Evolutionary conservation across 345 rosid genomes (phyloP).

Genomic region (Hibiscus syriacus): DNA sequence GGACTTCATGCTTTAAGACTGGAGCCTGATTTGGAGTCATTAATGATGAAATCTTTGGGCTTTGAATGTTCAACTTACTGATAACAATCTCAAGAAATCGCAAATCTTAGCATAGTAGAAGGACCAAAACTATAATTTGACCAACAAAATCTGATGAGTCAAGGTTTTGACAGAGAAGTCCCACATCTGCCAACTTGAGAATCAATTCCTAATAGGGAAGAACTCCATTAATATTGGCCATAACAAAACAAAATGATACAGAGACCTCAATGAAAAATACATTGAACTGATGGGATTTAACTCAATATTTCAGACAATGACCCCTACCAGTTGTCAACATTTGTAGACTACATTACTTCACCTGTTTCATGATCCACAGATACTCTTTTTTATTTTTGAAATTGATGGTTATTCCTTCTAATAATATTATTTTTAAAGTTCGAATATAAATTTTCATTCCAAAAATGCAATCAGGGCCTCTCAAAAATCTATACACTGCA

Average conservation of each 20-base stretch:
- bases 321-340: constrained; percentile 23
- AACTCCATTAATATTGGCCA: neutral
- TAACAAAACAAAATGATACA: constrained; percentile 2
- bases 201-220: neutral
- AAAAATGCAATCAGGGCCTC: too few relatives aligned
- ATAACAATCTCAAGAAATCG: too few relatives aligned
- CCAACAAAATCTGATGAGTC: neutral
- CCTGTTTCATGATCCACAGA: neutral
- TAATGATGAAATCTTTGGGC: too few relatives aligned
- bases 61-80: too few relatives aligned
- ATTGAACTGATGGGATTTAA: neutral
- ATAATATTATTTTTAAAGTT: neutral
- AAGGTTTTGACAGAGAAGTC: neutral
- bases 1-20: neutral
- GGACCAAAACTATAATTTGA: neutral
- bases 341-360: constrained; percentile 20
- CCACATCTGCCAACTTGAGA: neutral
- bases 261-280: neutral
- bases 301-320: constrained; percentile 7
- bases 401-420: neutral
- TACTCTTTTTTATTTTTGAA: neutral
- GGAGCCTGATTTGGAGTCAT: neutral
- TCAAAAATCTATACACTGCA: too few relatives aligned
- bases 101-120: neutral
- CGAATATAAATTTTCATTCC: too few relatives aligned